A percentile compares a stretch with the other conserved stretches of the same genome.
Evolutionary conservation across 768 basidiomycete genomes (phyloP).

Genomic region (Podaxis rugospora): DNA sequence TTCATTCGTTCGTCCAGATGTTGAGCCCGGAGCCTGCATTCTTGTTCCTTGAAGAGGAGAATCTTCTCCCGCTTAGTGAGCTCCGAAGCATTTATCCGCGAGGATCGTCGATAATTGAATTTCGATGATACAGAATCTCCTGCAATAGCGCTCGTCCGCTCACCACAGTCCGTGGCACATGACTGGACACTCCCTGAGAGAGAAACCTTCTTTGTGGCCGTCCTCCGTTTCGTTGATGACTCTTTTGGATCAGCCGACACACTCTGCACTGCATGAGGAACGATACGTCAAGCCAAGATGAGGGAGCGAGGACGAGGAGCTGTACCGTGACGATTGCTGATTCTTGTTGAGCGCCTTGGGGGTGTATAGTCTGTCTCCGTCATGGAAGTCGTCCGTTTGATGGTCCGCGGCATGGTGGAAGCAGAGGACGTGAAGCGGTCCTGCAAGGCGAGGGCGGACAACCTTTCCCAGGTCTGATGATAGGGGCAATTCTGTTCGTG

Average conservation of each 20-base stretch:
- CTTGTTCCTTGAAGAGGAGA: conserved; percentile 33
- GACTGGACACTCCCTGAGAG: background rate
- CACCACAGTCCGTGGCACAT: conserved; percentile 5
- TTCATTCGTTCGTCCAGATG: conserved; percentile 38
- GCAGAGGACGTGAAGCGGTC: background rate
- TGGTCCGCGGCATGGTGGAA: conserved; percentile 10
- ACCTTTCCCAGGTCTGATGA: conserved; percentile 10
- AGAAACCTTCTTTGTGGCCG: background rate
- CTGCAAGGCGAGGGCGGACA: background rate
- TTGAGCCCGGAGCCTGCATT: conserved; percentile 30
- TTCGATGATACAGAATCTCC: background rate
- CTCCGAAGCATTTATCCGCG: conserved; percentile 35
- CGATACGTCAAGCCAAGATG: conserved; percentile 1
- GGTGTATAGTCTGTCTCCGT: background rate
- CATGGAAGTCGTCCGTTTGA: background rate
- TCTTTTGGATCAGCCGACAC: background rate
- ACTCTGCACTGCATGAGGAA: conserved; percentile 1
- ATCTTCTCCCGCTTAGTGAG: conserved; percentile 33
- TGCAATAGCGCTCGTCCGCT: background rate
- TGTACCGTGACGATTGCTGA: conserved; percentile 9
- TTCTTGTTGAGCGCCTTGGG: conserved; percentile 6
- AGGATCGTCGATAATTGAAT: conserved; percentile 24
- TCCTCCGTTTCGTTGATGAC: conserved; percentile 1
- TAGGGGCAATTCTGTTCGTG: conserved; percentile 8
- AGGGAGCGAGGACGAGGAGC: background rate